phyloP scores from a whole-genome alignment of 257 asterid genomes.

The Solanum corneliomulleri region DNA sequence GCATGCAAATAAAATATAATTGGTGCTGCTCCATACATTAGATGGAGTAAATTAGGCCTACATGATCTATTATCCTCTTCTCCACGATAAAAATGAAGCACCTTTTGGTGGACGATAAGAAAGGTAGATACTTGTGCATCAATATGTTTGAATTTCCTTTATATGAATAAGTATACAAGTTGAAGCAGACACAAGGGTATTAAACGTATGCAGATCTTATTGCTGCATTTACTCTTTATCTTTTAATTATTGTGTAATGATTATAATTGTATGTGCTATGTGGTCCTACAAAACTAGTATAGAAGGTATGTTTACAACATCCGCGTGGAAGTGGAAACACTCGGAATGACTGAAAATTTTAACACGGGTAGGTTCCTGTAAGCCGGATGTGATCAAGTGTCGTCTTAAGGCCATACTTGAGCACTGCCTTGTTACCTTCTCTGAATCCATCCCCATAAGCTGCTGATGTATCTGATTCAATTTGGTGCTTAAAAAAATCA shows the following conservation, averaged over 20 bases:
- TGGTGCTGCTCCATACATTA: neutral
- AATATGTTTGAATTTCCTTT: neutral
- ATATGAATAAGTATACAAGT: neutral
- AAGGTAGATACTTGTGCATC: neutral
- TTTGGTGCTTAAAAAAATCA: constrained; percentile 71
- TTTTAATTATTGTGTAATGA: neutral
- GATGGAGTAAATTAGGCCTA: neutral
- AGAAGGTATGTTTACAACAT: neutral
- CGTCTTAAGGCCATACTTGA: constrained; percentile 58
- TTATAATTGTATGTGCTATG: neutral
- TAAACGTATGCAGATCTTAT: neutral
- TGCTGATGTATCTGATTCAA: constrained; percentile 68
- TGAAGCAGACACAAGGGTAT: neutral
- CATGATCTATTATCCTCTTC: neutral
- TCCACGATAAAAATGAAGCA: neutral
- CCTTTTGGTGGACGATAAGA: neutral
- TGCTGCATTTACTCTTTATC: constrained; percentile 1
- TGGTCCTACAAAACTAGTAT: constrained; percentile 5
- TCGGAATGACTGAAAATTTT: neutral
- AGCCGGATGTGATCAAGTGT: constrained; percentile 79
- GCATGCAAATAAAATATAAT: neutral
- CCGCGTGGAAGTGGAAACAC: neutral
- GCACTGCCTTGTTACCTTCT: constrained; percentile 71
- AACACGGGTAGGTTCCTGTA: constrained; percentile 68
- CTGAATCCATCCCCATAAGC: constrained; percentile 94